Evolutionary conservation across 768 basidiomycete genomes (phyloP), one percentile per base, ranked within the genome.

Genomic region (Leccinellum rugosiceps): DNA sequence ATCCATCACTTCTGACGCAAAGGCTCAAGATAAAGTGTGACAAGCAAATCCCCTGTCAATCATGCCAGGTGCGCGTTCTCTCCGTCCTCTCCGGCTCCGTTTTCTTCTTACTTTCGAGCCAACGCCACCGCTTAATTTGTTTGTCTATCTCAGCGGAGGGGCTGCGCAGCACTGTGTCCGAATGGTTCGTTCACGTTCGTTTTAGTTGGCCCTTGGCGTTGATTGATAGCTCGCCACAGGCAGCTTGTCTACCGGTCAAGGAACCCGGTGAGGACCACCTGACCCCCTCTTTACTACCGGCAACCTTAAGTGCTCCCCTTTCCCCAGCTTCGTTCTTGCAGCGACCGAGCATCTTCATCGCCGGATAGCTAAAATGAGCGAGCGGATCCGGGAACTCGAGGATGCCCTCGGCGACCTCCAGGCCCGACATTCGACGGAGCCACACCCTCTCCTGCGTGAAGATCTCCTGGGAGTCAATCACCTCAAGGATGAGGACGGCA

Each of bases 21-120:
- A 81, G 88, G 63, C 77, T 90, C 63, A 86, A 90, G 78, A 88
- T 90, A 70, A 88, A 88, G 68, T 90, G 88, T 75, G 86, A 89
- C 80, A 90, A 89, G 76, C 81, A 86, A 61, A 86, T 89, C 53
- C 88, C 88, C 10, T 90, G 88, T 67, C 85, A 88, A 68, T 87
- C 87, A 1, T 89, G 88, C 68, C 83, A 83, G 76, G 86, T 84
- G 67, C 43, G 76, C 70, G 32, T 57, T 28, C 15, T 52, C 21
- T 35, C 21, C 34, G 26, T 46, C 15, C 45, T 8, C 25, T 23
- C 45, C 45, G 45, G 41, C 11, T 8, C 41, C 19, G 19, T 43
- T 43, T 11, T 21, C 19, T 41, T 41, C 41, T 43, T 41, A 6
- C 41, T 43, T 43, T 43, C 19, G 19, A 41, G 10, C n/a, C 38